phyloP scores from a whole-genome alignment of 768 basidiomycete species.

The Royoungia palumana region DNA sequence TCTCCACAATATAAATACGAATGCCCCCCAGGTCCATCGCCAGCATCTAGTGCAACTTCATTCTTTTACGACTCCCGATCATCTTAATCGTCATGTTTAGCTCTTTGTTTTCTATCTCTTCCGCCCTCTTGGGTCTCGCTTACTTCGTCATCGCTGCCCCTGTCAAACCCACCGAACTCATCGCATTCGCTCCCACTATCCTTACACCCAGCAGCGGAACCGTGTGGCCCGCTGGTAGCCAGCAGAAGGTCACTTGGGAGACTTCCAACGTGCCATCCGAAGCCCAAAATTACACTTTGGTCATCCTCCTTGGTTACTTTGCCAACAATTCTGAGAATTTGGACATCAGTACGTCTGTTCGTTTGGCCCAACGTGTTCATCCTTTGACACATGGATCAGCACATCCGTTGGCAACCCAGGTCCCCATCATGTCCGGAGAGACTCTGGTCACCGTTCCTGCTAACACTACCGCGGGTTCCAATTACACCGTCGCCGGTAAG shows the following conservation, averaged over 20 bases:
- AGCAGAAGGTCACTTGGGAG: conserved; percentile 44
- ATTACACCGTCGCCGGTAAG: conserved; percentile 66
- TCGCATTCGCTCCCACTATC: conserved; percentile 43
- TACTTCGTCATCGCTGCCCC: conserved; percentile 29
- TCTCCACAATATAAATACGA: conserved; percentile 21
- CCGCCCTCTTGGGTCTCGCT: conserved; percentile 28
- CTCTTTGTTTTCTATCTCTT: conserved; percentile 25
- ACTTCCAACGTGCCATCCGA: conserved; percentile 36
- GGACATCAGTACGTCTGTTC: conserved; percentile 41
- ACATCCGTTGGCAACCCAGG: conserved; percentile 52
- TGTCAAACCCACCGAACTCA: conserved; percentile 25
- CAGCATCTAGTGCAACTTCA: conserved; percentile 12
- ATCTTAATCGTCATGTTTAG: conserved; percentile 22
- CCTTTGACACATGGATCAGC: conserved; percentile 35
- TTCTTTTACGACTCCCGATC: conserved; percentile 19
- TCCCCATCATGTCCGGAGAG: conserved; percentile 50
- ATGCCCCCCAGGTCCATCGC: background rate
- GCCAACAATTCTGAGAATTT: conserved; percentile 44
- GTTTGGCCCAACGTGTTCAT: too few relatives aligned
- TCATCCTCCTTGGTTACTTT: conserved; percentile 44
- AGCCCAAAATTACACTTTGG: conserved; percentile 34
- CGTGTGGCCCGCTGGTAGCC: conserved; percentile 38
- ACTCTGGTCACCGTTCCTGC: conserved; percentile 52
- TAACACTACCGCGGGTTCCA: conserved; percentile 34
- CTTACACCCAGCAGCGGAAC: conserved; percentile 32